Evolutionary conservation across 78 protist genomes (phyloP).

Genomic region (Dictyostelium capitatum): DNA sequence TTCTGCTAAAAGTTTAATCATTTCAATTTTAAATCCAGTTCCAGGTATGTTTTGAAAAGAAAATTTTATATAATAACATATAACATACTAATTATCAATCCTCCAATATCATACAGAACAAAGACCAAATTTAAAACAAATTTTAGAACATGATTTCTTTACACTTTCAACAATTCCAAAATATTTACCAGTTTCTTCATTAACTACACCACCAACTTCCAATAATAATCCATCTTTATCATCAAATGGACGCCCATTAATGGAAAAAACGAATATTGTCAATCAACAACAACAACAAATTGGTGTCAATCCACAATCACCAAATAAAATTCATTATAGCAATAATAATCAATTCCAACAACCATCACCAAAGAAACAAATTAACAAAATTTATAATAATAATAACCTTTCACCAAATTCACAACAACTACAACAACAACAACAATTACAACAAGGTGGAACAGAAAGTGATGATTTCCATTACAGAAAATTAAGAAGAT

Average conservation of each 20-base stretch:
- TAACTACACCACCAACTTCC: constrained; percentile 28
- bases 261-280: constrained; percentile 31
- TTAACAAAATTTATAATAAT: neutral
- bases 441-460: neutral
- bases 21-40: constrained; percentile 85
- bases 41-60: constrained; percentile 75
- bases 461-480: constrained; percentile 70
- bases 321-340: neutral
- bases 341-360: neutral
- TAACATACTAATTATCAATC: neutral
- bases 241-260: constrained; percentile 1
- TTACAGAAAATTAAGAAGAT: constrained; percentile 71
- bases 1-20: constrained; percentile 87
- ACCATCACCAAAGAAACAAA: neutral
- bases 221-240: neutral
- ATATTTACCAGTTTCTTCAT: constrained; percentile 41
- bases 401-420: constrained; percentile 61
- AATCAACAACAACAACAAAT: neutral
- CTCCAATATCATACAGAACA: constrained; percentile 25
- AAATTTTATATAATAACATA: too few relatives aligned
- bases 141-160: constrained; percentile 73
- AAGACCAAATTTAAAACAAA: constrained; percentile 71
- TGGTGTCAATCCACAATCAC: constrained; percentile 10
- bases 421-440: constrained; percentile 69
- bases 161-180: constrained; percentile 35